Conservation (phyloP, 2,329 filamentous ascomycete genomes). For the Talaromyces sp. region DNA sequence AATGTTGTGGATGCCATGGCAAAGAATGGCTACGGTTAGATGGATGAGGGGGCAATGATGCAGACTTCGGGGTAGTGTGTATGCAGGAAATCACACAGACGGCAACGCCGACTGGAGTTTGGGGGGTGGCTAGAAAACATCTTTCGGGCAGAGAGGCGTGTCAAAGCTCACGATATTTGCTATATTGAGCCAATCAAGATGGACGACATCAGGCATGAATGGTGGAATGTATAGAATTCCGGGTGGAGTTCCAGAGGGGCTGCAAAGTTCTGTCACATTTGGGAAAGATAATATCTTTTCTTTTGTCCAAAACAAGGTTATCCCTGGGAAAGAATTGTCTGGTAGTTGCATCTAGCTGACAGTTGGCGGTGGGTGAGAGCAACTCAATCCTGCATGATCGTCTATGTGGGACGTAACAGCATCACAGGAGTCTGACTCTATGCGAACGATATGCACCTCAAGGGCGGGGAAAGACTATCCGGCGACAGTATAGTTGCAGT, state of each 20-base stretch:
- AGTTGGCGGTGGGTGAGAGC: slow-evolving; percentile 38
- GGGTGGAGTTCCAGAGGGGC: slow-evolving; percentile 21
- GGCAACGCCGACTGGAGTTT: slow-evolving; percentile 16
- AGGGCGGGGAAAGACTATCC: slow-evolving; percentile 34
- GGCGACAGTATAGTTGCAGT: slow-evolving; percentile 32
- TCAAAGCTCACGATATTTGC: slow-evolving; percentile 21
- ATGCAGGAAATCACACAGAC: slow-evolving; percentile 28
- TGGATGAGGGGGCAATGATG: slow-evolving; percentile 11
- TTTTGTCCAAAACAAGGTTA: slow-evolving; percentile 29
- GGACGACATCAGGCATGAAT: slow-evolving; percentile 9
- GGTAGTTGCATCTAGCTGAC: slow-evolving; percentile 35
- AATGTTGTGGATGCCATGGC: slow-evolving; percentile 15
- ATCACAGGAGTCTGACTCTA: slow-evolving; percentile 29
- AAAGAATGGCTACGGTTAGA: slow-evolving; percentile 1
- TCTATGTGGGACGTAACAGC: slow-evolving; percentile 32
- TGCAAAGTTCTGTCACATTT: slow-evolving; percentile 25
- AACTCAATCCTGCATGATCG: slow-evolving; percentile 37
- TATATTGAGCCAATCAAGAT: slow-evolving; percentile 21
- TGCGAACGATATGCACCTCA: slow-evolving; percentile 33
- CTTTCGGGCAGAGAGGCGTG: slow-evolving; percentile 16
- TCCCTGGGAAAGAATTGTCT: slow-evolving; percentile 25
- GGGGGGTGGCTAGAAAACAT: slow-evolving; percentile 10
- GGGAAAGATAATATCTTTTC: slow-evolving; percentile 23
- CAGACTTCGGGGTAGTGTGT: slow-evolving; percentile 10
- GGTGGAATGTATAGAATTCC: slow-evolving; percentile 13